Evolutionary conservation across 495 filamentous ascomycete species (phyloP), one percentile per base, ranked within the genome.

Genomic region (Astrothelium subdiscretum): DNA sequence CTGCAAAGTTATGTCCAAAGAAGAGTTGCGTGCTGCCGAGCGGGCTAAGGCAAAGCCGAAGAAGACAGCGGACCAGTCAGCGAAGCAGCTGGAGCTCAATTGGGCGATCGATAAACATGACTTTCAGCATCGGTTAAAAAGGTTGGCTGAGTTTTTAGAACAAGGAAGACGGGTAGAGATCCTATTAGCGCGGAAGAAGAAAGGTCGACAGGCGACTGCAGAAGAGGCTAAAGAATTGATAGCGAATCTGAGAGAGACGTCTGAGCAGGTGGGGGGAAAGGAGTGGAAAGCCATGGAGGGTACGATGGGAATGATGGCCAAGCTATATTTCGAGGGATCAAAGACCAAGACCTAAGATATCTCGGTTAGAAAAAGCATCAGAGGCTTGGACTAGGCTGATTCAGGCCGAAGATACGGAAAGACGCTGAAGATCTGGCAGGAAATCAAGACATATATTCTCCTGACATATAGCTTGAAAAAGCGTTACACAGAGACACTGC

Each of bases 41-140:
- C 69, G 74, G 29, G 74, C 70, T 20, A 75, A 72, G 52, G 63
- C 63, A 40, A 63, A 57, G 68, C 13, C 35, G 59, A 62, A 68
- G 52, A 63, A 62, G 32, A 68, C 60, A 42, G 44, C 66, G 42
- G 40, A 29, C 12, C 31, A 58, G 24, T 26, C 54, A 31, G 64
- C 70, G 5, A 95, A 96, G 77, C 83, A 87, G 69, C 69, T 96
- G 18, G 91, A 95, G 75, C 27, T 96, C 64, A 90, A 90, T 72
- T 96, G 91, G 91, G 83, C 86, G 29, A 91, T 92, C 65, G 84
- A 83, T 60, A 51, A 18, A 2, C 68, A 69, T 24, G 73, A 75
- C 63, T 48, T 75, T 58, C 35, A 42, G 24, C 73, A 75, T 65
- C 60, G 72, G 42, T 38, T 74, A 32, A 59, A 63, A 32, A 66